phyloP scores from a whole-genome alignment of 345 rosid genomes.

The Conringia planisiliqua region DNA sequence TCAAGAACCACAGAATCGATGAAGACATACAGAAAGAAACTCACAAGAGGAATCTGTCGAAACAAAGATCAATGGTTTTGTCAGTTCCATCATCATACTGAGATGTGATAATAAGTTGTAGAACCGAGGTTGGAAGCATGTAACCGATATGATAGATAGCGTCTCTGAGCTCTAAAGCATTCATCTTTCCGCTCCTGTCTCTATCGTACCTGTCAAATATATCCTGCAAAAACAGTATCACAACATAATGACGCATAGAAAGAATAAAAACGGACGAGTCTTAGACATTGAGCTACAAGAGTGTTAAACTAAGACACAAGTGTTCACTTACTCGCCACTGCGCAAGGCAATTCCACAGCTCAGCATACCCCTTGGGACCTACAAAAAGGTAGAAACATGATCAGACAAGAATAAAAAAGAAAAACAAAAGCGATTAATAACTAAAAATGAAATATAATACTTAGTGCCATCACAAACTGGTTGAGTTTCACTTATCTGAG shows the following conservation, averaged over 20 bases:
- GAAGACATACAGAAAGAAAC: constrained; percentile 15
- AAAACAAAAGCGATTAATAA: no score
- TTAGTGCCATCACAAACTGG: background rate
- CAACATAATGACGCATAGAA: no score
- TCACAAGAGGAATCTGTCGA: constrained; percentile 68
- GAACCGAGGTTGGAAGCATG: constrained; percentile 61
- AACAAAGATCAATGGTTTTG: constrained; percentile 44
- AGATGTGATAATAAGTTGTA: constrained; percentile 46
- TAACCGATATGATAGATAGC: constrained; percentile 59
- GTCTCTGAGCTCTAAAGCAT: constrained; percentile 55
- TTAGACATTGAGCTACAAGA: background rate
- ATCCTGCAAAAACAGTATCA: constrained; percentile 34
- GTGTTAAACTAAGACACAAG: background rate
- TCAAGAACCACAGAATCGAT: background rate
- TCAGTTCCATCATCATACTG: constrained; percentile 54
- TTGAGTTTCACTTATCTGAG: no score
- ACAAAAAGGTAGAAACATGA: no score
- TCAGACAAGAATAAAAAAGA: no score
- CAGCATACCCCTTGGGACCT: constrained; percentile 62
- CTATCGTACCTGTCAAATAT: constrained; percentile 63
- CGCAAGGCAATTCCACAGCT: constrained; percentile 63
- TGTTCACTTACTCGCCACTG: constrained; percentile 51
- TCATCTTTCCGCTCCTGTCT: constrained; percentile 64
- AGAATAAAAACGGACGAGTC: no score
- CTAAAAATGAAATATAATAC: no score